These are phyloP conservation scores for Tetragonia tetragonoides DNA, from an alignment of 148 eudicot species.

Conservation along the genomic window DNA sequence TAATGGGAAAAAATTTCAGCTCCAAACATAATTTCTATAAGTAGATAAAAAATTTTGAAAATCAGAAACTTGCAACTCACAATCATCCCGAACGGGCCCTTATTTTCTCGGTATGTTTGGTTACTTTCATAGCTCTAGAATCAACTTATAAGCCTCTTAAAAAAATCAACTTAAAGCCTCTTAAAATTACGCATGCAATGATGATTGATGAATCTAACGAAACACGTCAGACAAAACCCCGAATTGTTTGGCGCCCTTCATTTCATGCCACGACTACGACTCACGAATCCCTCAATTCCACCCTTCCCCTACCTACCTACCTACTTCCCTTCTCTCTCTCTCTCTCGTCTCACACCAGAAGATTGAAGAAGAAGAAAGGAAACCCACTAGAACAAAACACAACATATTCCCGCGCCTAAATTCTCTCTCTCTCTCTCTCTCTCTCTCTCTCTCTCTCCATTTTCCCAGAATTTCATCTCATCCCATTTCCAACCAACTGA, in stretches of 20 bases:
- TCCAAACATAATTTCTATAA: no score
- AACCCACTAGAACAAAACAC: not conserved
- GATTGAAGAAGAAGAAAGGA: not conserved
- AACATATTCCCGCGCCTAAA: not conserved
- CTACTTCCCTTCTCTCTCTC: not conserved
- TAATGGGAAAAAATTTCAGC: no score
- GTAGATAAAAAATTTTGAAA: no score
- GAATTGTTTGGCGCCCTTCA: slow-evolving; percentile 42
- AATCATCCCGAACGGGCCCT: no score
- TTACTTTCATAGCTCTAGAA: no score
- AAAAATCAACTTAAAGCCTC: no score
- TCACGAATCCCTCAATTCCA: not conserved
- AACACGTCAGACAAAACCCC: not conserved
- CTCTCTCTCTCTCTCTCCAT: not conserved
- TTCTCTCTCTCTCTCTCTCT: not conserved
- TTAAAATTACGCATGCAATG: slow-evolving; percentile 5
- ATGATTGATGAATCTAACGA: not conserved
- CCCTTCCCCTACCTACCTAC: no score
- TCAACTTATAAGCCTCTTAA: no score
- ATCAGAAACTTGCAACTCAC: no score
- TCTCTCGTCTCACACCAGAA: not conserved
- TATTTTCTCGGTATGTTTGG: no score
- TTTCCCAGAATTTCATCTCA: not conserved
- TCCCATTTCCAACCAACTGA: not conserved
- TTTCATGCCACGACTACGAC: slow-evolving; percentile 35